These are phyloP conservation scores for Pistacia vera DNA, from an alignment of 345 rosid genomes.

Conservation along the genomic window DNA sequence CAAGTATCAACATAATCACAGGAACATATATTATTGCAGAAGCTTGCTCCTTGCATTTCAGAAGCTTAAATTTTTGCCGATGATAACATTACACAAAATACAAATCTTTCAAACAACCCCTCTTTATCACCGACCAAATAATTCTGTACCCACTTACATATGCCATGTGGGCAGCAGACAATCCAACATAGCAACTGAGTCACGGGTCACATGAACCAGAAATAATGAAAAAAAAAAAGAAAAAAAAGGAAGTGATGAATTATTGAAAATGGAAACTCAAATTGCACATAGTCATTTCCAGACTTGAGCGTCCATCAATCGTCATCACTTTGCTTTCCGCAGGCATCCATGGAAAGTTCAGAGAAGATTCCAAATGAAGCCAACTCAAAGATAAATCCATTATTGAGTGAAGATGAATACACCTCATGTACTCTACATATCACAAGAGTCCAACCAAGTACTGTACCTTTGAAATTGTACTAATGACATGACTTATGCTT, in stretches of 20 bases:
- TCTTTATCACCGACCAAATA: neutral
- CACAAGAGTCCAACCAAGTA: neutral
- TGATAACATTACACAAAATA: too few relatives aligned
- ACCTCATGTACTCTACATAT: too few relatives aligned
- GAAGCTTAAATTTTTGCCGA: too few relatives aligned
- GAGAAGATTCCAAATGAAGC: conserved; percentile 16
- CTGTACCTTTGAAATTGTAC: too few relatives aligned
- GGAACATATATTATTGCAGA: too few relatives aligned
- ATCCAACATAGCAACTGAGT: neutral
- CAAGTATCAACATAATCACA: too few relatives aligned
- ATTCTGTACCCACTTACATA: neutral
- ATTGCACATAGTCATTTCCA: neutral
- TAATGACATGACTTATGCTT: neutral
- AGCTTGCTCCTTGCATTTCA: too few relatives aligned
- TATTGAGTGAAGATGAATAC: neutral
- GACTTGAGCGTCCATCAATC: neutral
- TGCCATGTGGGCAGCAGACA: neutral
- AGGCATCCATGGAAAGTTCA: conserved; percentile 12
- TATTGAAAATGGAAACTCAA: neutral
- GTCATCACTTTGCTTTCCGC: neutral
- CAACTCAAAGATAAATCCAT: neutral
- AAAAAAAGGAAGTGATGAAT: neutral
- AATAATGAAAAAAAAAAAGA: neutral
- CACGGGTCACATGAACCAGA: neutral
- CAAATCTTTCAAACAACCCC: neutral